phyloP scores from a whole-genome alignment of 2,329 filamentous ascomycete species.

The Ophiostoma pallidulum region DNA sequence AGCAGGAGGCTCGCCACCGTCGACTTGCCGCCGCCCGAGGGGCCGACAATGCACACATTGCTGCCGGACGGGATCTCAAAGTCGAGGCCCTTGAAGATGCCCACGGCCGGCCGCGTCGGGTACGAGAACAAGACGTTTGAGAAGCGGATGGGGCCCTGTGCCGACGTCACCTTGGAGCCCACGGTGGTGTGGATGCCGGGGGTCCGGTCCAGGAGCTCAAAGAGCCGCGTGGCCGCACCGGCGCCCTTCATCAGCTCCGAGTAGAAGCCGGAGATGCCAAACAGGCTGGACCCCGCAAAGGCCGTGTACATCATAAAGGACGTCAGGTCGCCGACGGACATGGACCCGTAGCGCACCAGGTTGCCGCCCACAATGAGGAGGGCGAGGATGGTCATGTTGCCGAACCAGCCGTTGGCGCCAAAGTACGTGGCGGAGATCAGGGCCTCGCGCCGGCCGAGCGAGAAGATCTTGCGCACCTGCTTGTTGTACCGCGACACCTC shows the following conservation, averaged over 20 bases:
- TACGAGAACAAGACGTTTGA: conserved; percentile 81
- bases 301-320: conserved; percentile 99
- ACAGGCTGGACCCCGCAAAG: conserved; percentile 75
- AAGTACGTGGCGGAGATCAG: conserved; percentile 89
- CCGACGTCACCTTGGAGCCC: conserved; percentile 68
- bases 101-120: conserved; percentile 83
- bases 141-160: conserved; percentile 82
- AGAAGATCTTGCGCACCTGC: conserved; percentile 86
- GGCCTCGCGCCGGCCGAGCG: conserved; percentile 77
- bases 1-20: conserved; percentile 88
- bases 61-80: conserved; percentile 89
- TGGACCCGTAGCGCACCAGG: conserved; percentile 76
- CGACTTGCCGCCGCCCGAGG: conserved; percentile 91
- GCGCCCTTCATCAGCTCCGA: conserved; percentile 99
- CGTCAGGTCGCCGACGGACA: conserved; percentile 85
- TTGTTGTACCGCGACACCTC: conserved; percentile 87
- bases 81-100: conserved; percentile 78
- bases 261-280: conserved; percentile 91
- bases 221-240: conserved; percentile 88
- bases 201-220: conserved; percentile 86
- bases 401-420: conserved; percentile 73
- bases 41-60: conserved; percentile 93
- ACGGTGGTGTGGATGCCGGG: conserved; percentile 81
- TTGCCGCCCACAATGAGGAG: conserved; percentile 84
- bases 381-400: conserved; percentile 91